phyloP scores from a whole-genome alignment of 139 green algal genomes.

The Cymbomonas tetramitiformis region DNA sequence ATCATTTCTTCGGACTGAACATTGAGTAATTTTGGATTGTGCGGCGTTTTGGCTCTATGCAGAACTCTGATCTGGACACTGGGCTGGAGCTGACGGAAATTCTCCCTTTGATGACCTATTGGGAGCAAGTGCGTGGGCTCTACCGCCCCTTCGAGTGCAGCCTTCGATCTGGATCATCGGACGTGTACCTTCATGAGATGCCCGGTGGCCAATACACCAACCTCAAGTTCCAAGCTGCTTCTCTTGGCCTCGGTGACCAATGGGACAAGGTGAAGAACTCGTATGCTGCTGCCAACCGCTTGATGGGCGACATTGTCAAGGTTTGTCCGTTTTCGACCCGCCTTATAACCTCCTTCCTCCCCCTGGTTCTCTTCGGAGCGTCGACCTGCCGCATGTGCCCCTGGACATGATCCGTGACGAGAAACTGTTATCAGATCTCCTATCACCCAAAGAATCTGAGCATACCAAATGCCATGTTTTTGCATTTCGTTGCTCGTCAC shows the following conservation, averaged over 20 bases:
- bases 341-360: too few relatives aligned
- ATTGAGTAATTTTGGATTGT: neutral
- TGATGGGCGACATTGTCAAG: conserved; percentile 84
- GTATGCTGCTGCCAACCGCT: conserved; percentile 74
- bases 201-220: conserved; percentile 81
- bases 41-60: conserved; percentile 6
- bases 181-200: conserved; percentile 92
- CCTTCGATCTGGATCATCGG: conserved; percentile 35
- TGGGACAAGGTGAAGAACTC: conserved; percentile 66
- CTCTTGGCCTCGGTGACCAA: conserved; percentile 59
- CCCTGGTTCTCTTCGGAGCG: too few relatives aligned
- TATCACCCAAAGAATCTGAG: too few relatives aligned
- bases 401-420: too few relatives aligned
- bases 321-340: too few relatives aligned
- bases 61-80: conserved; percentile 9
- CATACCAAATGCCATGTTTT: too few relatives aligned
- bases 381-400: too few relatives aligned
- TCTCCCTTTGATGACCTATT: conserved; percentile 49
- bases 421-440: too few relatives aligned
- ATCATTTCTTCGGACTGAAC: too few relatives aligned
- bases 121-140: conserved; percentile 58
- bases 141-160: conserved; percentile 77
- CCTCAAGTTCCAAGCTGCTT: conserved; percentile 65
- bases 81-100: conserved; percentile 48
- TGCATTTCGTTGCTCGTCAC: too few relatives aligned